A percentile compares a stretch with the other conserved stretches of the same genome.
Conservation (phyloP, 495 filamentous ascomycete genomes). For the Penicillium arizonense region DNA sequence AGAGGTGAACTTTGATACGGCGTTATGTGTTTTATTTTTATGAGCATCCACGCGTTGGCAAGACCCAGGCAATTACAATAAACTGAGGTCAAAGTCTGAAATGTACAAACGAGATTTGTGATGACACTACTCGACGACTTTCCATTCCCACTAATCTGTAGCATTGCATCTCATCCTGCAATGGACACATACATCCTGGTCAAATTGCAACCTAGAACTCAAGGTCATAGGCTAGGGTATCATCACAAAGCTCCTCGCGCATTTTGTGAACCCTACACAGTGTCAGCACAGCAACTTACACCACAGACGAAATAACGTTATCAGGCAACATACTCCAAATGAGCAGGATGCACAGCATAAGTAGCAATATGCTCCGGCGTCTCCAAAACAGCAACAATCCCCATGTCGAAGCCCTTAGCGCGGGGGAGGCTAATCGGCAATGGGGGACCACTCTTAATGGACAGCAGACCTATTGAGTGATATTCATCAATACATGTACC, state of each 20-base stretch:
- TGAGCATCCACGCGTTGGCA: constrained; percentile 12
- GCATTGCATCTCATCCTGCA: neutral
- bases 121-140: neutral
- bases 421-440: constrained; percentile 38
- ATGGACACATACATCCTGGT: neutral
- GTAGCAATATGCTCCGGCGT: constrained; percentile 31
- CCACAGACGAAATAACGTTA: neutral
- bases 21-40: constrained; percentile 20
- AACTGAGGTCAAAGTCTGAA: constrained; percentile 1
- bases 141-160: neutral
- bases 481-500: neutral
- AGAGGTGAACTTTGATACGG: constrained; percentile 19
- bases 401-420: constrained; percentile 44
- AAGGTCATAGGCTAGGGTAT: constrained; percentile 46
- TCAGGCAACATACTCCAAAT: constrained; percentile 34
- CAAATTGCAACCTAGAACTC: constrained; percentile 26
- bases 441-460: constrained; percentile 29
- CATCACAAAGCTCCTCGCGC: constrained; percentile 44
- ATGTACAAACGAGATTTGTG: constrained; percentile 9
- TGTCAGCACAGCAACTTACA: neutral
- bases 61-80: constrained; percentile 1
- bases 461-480: constrained; percentile 23
- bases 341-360: constrained; percentile 40
- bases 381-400: constrained; percentile 42
- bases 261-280: constrained; percentile 35